Conservation (phyloP, 306 rosid species). For the Lathyrus aphaca region DNA sequence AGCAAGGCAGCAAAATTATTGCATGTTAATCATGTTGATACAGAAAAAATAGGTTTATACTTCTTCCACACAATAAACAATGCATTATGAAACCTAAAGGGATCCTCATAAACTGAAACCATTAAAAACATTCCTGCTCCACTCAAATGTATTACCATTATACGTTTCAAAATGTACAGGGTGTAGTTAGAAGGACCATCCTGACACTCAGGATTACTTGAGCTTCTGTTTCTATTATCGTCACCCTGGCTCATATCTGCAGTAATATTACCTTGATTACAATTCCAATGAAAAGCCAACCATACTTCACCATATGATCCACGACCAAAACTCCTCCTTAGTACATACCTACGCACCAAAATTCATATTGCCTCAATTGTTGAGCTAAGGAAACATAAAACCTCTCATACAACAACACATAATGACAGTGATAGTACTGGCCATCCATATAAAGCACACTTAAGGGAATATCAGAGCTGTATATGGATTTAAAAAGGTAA, state of each 20-base stretch:
- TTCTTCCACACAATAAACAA: slow-evolving; percentile 18
- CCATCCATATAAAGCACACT: slow-evolving; percentile 32
- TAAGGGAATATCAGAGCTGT: slow-evolving; percentile 24
- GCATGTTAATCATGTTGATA: slow-evolving; percentile 21
- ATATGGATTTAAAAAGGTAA: slow-evolving; percentile 23
- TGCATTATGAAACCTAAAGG: slow-evolving; percentile 23
- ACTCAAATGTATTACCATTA: slow-evolving; percentile 68
- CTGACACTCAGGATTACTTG: slow-evolving; percentile 52
- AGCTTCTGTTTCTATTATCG: slow-evolving; percentile 46
- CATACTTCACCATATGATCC: slow-evolving; percentile 99
- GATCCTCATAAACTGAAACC: slow-evolving; percentile 37
- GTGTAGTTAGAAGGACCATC: slow-evolving; percentile 59
- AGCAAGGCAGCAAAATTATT: slow-evolving; percentile 15
- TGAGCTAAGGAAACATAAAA: slow-evolving; percentile 30
- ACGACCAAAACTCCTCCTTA: slow-evolving; percentile 87
- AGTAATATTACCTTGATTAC: slow-evolving; percentile 56
- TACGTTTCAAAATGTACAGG: slow-evolving; percentile 85
- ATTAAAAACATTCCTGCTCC: slow-evolving; percentile 27
- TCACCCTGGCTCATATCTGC: slow-evolving; percentile 47
- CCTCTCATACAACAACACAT: neutral
- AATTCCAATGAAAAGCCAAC: slow-evolving; percentile 92
- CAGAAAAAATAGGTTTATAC: slow-evolving; percentile 1
- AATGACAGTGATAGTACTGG: slow-evolving; percentile 9
- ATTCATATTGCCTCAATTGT: slow-evolving; percentile 34
- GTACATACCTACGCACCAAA: slow-evolving; percentile 65